These are phyloP conservation scores for Botryotinia globosa DNA, from an alignment of 2,329 filamentous ascomycete genomes.

Conservation along the genomic window DNA sequence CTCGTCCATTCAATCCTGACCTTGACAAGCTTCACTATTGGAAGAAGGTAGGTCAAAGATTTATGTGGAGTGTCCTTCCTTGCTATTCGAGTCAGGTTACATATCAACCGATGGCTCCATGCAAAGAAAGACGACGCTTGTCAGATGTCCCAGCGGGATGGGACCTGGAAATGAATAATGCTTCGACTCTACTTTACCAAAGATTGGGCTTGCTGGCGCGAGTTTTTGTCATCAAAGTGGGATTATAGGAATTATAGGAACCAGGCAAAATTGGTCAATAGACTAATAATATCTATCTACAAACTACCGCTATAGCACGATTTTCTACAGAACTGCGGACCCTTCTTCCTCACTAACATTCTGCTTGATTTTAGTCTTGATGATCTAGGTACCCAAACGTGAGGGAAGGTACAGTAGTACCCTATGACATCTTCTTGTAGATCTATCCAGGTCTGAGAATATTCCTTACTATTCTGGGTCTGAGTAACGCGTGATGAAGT, in stretches of 20 bases:
- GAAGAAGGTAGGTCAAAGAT: slow-evolving; percentile 9
- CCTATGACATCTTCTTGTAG: background rate
- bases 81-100: slow-evolving; percentile 4
- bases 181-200: slow-evolving; percentile 5
- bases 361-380: background rate
- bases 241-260: background rate
- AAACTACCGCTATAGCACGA: background rate
- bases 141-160: slow-evolving; percentile 12
- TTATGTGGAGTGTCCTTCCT: slow-evolving; percentile 14
- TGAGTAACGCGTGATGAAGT: background rate
- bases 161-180: slow-evolving; percentile 8
- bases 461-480: background rate
- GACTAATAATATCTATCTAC: background rate
- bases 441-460: background rate
- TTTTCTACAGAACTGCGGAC: background rate
- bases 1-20: slow-evolving; percentile 13
- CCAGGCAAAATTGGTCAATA: background rate
- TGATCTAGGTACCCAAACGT: background rate
- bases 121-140: slow-evolving; percentile 5
- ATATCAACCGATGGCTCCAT: slow-evolving; percentile 9
- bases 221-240: background rate
- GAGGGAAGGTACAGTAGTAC: background rate
- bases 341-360: background rate
- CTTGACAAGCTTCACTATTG: slow-evolving; percentile 9
- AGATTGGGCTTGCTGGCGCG: background rate